A percentile compares a stretch with the other conserved stretches of the same genome.
Conservation (phyloP, 768 basidiomycete genomes). For the Pisolithus orientalis region DNA sequence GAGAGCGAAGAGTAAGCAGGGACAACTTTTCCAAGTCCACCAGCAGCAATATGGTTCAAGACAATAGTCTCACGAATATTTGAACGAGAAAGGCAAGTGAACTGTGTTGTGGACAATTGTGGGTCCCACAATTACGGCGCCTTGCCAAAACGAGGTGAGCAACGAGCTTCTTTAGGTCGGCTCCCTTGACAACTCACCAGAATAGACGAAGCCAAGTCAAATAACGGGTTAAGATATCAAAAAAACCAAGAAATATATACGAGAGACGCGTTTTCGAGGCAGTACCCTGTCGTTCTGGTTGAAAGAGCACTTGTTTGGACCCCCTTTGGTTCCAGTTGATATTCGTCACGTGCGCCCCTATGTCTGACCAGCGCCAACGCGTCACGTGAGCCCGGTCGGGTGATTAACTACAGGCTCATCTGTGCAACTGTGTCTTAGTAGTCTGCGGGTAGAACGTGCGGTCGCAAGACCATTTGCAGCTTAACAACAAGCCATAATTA, state of each 20-base stretch:
- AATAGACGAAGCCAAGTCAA: conserved; percentile 1
- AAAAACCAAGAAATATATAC: conserved; percentile 7
- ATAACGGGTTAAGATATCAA: conserved; percentile 8
- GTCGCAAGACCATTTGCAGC: no score
- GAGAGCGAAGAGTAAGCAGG: conserved; percentile 14
- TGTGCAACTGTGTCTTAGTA: no score
- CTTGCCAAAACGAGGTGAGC: conserved; percentile 30
- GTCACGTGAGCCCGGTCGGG: no score
- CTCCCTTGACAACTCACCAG: conserved; percentile 10
- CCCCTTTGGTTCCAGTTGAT: conserved; percentile 52
- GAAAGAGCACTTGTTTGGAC: conserved; percentile 26
- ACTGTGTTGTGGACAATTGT: conserved; percentile 43
- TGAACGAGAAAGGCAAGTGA: conserved; percentile 37
- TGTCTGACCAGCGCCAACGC: neutral
- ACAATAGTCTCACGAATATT: conserved; percentile 21
- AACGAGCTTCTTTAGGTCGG: conserved; percentile 3
- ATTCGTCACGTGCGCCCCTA: conserved; percentile 28
- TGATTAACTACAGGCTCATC: no score
- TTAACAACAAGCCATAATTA: no score
- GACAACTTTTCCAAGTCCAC: neutral
- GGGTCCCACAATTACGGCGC: conserved; percentile 40
- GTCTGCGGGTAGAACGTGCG: no score
- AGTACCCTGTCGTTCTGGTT: conserved; percentile 16
- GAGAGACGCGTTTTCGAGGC: conserved; percentile 6
- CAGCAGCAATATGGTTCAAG: conserved; percentile 6